Percentiles rank a stretch among this genome's conserved stretches.
Evolutionary conservation across 1,139 yeast genomes (phyloP).

Genomic region (Suhomyces anneliseae): DNA sequence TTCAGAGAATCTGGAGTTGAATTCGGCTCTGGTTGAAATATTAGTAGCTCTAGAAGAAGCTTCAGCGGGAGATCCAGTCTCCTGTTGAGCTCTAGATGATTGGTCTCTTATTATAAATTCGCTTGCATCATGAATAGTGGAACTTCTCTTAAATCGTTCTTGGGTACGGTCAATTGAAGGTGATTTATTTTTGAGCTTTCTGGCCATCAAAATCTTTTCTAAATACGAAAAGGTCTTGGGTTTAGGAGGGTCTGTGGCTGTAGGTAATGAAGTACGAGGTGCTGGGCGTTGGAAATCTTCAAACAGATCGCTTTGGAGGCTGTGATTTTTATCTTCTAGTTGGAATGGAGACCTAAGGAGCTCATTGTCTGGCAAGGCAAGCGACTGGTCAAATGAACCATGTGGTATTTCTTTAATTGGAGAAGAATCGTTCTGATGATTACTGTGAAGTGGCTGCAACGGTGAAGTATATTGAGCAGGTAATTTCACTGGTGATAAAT

Average conservation of each 20-base stretch:
- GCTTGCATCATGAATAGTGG: background rate
- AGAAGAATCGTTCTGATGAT: background rate
- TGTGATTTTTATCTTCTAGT: background rate
- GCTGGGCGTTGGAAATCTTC: background rate
- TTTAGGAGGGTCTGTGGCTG: background rate
- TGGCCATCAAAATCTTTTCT: conserved; percentile 27
- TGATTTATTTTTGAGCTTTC: conserved; percentile 11
- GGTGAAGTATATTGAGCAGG: background rate
- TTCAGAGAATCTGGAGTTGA: too few species aligned
- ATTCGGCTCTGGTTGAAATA: too few species aligned
- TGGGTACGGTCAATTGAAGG: background rate
- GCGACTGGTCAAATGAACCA: background rate
- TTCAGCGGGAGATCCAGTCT: background rate
- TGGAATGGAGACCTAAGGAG: conserved; percentile 15
- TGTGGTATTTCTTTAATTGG: background rate
- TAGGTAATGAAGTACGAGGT: background rate
- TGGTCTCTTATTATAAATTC: background rate
- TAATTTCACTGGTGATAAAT: background rate
- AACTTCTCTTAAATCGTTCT: background rate
- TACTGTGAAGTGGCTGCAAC: background rate
- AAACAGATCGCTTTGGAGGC: conserved; percentile 3
- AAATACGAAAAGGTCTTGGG: conserved; percentile 26
- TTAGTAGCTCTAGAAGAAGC: too few species aligned
- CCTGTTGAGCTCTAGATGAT: background rate
- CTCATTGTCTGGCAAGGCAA: background rate